These are phyloP conservation scores for Arachis monticola DNA, from an alignment of 331 rosid species.

Conservation along the genomic window DNA sequence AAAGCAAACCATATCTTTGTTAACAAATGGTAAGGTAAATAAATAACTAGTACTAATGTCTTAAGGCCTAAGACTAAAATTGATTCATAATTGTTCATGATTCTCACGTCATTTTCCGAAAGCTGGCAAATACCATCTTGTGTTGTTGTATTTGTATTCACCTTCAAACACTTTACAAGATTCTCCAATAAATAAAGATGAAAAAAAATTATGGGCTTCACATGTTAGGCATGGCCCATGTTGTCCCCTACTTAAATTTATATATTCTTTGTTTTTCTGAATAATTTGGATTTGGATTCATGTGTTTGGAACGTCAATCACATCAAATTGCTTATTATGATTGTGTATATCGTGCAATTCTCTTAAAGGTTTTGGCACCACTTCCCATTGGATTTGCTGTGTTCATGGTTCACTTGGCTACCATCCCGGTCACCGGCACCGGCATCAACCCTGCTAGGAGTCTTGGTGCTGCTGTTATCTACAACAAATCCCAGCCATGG, in stretches of 20 bases:
- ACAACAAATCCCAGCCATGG: conserved; percentile 65
- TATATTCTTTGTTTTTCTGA: not conserved
- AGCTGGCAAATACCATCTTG: conserved; percentile 24
- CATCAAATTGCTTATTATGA: conserved; percentile 17
- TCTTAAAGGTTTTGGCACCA: conserved; percentile 89
- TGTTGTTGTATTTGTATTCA: conserved; percentile 36
- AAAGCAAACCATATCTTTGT: conserved; percentile 34
- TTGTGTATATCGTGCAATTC: conserved; percentile 8
- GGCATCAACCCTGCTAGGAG: conserved; percentile 99
- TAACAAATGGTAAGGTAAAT: not conserved
- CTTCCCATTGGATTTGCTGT: conserved; percentile 98
- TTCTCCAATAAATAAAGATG: conserved; percentile 27
- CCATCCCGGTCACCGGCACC: conserved; percentile 91
- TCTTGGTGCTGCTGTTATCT: conserved; percentile 86
- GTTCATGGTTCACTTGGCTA: conserved; percentile 96
- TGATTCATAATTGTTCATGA: conserved; percentile 20
- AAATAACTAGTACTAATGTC: conserved; percentile 8
- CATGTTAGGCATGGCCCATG: conserved; percentile 47
- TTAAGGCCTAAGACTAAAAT: conserved; percentile 26
- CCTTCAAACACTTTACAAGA: conserved; percentile 36
- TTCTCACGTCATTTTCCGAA: conserved; percentile 40
- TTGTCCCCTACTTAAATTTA: conserved; percentile 37
- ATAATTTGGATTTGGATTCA: conserved; percentile 41
- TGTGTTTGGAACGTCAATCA: conserved; percentile 35
- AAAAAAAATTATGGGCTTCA: conserved; percentile 42